A percentile compares a stretch with the other conserved stretches of the same genome.
Evolutionary conservation across 2,329 filamentous ascomycete genomes (phyloP).

Genomic region (Cladosporium austrohemisphaericum): DNA sequence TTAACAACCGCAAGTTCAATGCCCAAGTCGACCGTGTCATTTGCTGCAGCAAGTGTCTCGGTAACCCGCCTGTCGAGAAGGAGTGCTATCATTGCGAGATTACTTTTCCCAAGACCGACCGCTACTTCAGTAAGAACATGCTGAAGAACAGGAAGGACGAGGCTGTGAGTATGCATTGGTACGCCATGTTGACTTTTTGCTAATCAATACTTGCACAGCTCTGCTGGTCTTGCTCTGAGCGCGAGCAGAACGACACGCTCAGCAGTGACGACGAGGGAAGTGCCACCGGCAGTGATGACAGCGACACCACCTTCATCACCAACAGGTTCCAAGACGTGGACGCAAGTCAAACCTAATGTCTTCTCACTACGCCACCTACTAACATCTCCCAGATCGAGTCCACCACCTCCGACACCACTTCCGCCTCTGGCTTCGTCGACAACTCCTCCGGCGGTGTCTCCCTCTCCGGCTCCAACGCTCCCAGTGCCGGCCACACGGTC

Average conservation of each 20-base stretch:
- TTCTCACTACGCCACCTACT: neutral
- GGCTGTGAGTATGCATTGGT: too few species aligned
- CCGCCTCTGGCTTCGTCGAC: neutral
- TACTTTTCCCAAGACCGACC: constrained; percentile 1
- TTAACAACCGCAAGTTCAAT: constrained; percentile 13
- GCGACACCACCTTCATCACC: neutral
- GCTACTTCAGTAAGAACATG: constrained; percentile 5
- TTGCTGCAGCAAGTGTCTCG: constrained; percentile 23
- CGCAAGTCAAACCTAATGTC: neutral
- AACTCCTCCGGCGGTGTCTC: constrained; percentile 1
- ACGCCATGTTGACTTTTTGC: neutral
- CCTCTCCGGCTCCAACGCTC: neutral
- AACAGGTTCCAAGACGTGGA: neutral
- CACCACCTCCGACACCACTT: neutral
- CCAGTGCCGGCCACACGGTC: neutral
- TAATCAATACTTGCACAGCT: neutral
- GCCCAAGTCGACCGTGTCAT: constrained; percentile 14
- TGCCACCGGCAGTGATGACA: neutral
- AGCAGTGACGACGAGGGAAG: neutral
- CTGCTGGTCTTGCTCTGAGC: constrained; percentile 8
- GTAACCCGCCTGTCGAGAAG: constrained; percentile 23
- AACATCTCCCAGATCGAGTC: neutral
- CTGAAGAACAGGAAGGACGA: constrained; percentile 8
- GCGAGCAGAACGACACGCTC: constrained; percentile 1
- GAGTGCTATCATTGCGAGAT: constrained; percentile 25